A percentile compares a stretch with the other conserved stretches of the same genome.
Evolutionary conservation across 163 green algal genomes (phyloP).

Genomic region (Volvox carteri): DNA sequence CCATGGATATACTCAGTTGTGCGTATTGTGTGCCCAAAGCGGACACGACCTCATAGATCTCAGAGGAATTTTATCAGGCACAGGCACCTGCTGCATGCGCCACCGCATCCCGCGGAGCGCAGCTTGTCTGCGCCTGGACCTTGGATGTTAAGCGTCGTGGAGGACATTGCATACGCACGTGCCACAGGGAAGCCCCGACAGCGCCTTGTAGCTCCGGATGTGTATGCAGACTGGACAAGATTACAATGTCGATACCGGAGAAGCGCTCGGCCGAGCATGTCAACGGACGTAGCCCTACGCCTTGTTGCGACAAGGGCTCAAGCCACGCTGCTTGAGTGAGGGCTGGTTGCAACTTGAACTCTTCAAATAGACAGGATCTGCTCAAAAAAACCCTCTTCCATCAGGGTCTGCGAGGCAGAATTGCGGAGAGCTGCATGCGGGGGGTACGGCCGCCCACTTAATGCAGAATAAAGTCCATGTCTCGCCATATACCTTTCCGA

Average conservation of each 20-base stretch:
- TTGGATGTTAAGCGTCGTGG: not conserved
- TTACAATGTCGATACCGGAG: not conserved
- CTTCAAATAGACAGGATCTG: too few relatives aligned
- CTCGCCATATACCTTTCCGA: not conserved
- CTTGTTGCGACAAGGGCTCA: not conserved
- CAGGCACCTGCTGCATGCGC: conserved; percentile 19
- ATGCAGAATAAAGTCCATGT: not conserved
- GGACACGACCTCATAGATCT: too few relatives aligned
- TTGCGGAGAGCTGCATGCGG: too few relatives aligned
- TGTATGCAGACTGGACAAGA: not conserved
- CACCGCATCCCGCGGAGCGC: not conserved
- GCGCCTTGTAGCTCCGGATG: not conserved
- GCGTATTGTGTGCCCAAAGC: too few relatives aligned
- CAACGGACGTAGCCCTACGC: not conserved
- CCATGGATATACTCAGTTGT: too few relatives aligned
- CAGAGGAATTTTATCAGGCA: too few relatives aligned
- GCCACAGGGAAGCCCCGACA: not conserved
- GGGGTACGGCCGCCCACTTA: not conserved
- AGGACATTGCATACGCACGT: not conserved
- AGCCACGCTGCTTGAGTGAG: not conserved
- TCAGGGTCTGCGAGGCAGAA: not conserved
- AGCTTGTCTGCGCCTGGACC: conserved; percentile 38
- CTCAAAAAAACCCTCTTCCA: too few relatives aligned
- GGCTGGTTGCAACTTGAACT: too few relatives aligned
- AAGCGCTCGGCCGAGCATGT: conserved; percentile 11